phyloP scores from a whole-genome alignment of 2,329 filamentous ascomycete genomes.

The Claviceps pazoutovae region DNA sequence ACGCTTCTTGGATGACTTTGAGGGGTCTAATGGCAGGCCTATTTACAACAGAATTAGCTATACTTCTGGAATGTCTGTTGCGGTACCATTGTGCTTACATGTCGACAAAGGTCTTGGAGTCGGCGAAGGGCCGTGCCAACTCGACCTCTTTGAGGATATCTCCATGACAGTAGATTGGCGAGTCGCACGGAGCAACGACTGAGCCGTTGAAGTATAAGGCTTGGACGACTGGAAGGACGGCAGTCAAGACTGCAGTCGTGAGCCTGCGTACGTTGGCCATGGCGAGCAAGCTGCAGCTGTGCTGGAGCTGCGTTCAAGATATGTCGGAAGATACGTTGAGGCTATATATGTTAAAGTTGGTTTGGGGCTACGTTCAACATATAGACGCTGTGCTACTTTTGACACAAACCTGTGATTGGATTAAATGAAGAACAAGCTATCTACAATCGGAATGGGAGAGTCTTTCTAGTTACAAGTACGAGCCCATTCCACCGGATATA shows the following conservation, averaged over 20 bases:
- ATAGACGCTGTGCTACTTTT: too few relatives aligned
- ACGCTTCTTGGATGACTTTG: conserved; percentile 46
- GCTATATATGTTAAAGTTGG: too few relatives aligned
- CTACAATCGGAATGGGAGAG: too few relatives aligned
- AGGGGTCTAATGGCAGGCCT: conserved; percentile 47
- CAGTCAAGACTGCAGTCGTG: conserved; percentile 13
- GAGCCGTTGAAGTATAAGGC: conserved; percentile 47
- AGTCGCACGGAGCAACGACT: conserved; percentile 50
- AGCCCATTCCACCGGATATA: too few relatives aligned
- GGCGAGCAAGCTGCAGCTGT: background rate
- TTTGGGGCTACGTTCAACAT: too few relatives aligned
- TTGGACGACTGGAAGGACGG: conserved; percentile 15
- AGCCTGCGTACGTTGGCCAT: conserved; percentile 16
- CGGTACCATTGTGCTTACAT: conserved; percentile 30
- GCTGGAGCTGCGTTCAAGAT: background rate
- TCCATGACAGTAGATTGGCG: conserved; percentile 53
- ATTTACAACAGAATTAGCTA: background rate
- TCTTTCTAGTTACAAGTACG: too few relatives aligned
- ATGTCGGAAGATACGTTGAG: too few relatives aligned
- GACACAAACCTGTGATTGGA: too few relatives aligned
- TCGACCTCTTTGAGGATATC: conserved; percentile 48
- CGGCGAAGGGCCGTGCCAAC: conserved; percentile 47
- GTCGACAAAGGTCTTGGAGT: conserved; percentile 61
- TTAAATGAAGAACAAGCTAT: too few relatives aligned
- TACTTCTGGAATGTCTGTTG: background rate